These are phyloP conservation scores for Henningerozyma blattae DNA, from an alignment of 805 yeast species.

Conservation along the genomic window DNA sequence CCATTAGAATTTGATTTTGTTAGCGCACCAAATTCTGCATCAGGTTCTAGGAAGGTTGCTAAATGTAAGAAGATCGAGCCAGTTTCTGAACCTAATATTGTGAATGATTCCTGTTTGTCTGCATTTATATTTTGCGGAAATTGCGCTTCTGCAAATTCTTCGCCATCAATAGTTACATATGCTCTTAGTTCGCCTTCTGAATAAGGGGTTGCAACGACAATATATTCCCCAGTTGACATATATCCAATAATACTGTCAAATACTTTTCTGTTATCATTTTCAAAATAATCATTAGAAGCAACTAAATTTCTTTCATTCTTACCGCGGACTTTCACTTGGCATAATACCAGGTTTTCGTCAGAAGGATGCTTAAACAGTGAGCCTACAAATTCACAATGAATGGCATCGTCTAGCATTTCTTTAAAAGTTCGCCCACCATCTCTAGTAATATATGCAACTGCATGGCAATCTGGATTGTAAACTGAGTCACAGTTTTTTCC, in stretches of 20 bases:
- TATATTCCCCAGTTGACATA: conserved; percentile 57
- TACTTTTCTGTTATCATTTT: conserved; percentile 26
- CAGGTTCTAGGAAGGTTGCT: conserved; percentile 43
- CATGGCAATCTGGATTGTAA: conserved; percentile 37
- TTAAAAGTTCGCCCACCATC: conserved; percentile 59
- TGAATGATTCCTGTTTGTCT: conserved; percentile 57
- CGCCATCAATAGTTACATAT: conserved; percentile 69
- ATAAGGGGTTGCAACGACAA: conserved; percentile 55
- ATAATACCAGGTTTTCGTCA: conserved; percentile 46
- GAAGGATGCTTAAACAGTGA: conserved; percentile 33
- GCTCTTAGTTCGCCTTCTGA: conserved; percentile 48
- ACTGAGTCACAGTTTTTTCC: conserved; percentile 43
- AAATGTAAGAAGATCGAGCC: conserved; percentile 74
- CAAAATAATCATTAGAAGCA: conserved; percentile 45
- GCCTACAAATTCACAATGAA: conserved; percentile 59
- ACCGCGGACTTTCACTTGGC: conserved; percentile 37
- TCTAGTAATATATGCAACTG: conserved; percentile 47
- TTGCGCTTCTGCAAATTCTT: conserved; percentile 59
- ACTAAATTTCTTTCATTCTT: conserved; percentile 25
- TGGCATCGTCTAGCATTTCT: conserved; percentile 39
- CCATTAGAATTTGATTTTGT: conserved; percentile 89
- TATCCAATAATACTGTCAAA: conserved; percentile 59
- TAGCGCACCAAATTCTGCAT: conserved; percentile 60
- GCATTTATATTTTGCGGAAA: conserved; percentile 58
- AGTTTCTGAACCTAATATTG: conserved; percentile 62